Evolutionary conservation across 73 alveolate species (phyloP).

Genomic region (Durusdinium trenchii): DNA sequence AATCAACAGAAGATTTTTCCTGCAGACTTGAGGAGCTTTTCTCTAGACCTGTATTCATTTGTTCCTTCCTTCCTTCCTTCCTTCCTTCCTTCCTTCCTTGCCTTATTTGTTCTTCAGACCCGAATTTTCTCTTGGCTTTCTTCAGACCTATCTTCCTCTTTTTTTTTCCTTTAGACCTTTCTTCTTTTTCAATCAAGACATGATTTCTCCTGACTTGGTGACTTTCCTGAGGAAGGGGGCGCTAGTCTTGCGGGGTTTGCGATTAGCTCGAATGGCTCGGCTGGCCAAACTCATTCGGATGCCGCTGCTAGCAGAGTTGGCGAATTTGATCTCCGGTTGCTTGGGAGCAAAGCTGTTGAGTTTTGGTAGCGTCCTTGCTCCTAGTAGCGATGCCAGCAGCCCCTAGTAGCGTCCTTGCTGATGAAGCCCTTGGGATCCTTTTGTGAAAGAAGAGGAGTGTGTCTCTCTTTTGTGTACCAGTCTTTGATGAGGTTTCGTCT

Average conservation of each 20-base stretch:
- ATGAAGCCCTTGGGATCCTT: too few relatives aligned
- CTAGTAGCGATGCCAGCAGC: too few relatives aligned
- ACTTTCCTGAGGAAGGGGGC: conserved; percentile 29
- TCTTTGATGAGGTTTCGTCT: too few relatives aligned
- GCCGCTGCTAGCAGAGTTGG: conserved; percentile 91
- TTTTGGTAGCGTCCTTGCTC: too few relatives aligned
- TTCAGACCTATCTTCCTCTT: background rate
- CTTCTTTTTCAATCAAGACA: too few relatives aligned
- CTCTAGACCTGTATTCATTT: too few relatives aligned
- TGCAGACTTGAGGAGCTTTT: too few relatives aligned
- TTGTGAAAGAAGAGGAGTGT: too few relatives aligned
- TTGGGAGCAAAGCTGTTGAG: background rate
- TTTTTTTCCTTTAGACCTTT: background rate
- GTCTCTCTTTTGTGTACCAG: too few relatives aligned
- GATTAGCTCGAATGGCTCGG: conserved; percentile 84
- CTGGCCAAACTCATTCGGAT: conserved; percentile 85
- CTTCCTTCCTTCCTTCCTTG: background rate
- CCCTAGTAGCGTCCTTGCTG: too few relatives aligned
- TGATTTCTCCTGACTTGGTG: too few relatives aligned
- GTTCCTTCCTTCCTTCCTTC: background rate
- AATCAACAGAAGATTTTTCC: too few relatives aligned
- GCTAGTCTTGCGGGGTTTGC: conserved; percentile 62
- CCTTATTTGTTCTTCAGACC: background rate
- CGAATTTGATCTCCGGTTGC: conserved; percentile 70
- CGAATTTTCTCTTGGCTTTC: background rate